Evolutionary conservation across 2,329 filamentous ascomycete genomes (phyloP), one percentile per base, ranked within the genome.

Genomic region (Plectosphaerella cucumerina): DNA sequence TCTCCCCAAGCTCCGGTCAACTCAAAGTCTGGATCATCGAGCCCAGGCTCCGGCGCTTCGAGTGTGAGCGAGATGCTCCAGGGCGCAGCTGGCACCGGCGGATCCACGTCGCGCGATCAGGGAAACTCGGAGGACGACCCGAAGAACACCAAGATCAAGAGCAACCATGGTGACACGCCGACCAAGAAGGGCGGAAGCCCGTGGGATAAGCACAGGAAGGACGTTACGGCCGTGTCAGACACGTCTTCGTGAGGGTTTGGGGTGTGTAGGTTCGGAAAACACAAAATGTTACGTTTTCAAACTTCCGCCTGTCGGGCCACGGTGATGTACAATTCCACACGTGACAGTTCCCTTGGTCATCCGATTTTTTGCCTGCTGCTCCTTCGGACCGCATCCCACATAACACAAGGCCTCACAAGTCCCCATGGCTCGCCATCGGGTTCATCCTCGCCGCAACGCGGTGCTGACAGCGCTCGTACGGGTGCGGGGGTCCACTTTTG

Each of bases 61-160:
- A 35, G 10, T 17, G 14, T 54, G 1, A 54, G 50, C 23, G 33
- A 56, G 26, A 53, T 39, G 26, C 35, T 62, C 35, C 54, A 57
- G 11, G 50, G 62, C 14, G 12, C 62, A 1, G 62, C 66, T 39
- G 56, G 59, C 0, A 59, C 58, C 12, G 59, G 64, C 2, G 61
- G 62, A 3, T 23, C 51, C 1, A 51, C 51, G 15, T 47, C 55
- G 1, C 55, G 54, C 1, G 53, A 55, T 22, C 57, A 44, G 44
- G 34, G 33, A 15, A n/a, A 49, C 20, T 42, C 39, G 10, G 33
- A 44, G 2, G 33, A 50, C 23, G 22, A 48, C 18, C 54, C 54
- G 0, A 39, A 55, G 1, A 53, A 56, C 18, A 56, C 54, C 2
- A 49, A 53, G 39, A 33, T 56, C 11, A 47, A 47, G 20, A 56